Conservation (phyloP, 805 yeast species). For the Candida rishiriensis region DNA sequence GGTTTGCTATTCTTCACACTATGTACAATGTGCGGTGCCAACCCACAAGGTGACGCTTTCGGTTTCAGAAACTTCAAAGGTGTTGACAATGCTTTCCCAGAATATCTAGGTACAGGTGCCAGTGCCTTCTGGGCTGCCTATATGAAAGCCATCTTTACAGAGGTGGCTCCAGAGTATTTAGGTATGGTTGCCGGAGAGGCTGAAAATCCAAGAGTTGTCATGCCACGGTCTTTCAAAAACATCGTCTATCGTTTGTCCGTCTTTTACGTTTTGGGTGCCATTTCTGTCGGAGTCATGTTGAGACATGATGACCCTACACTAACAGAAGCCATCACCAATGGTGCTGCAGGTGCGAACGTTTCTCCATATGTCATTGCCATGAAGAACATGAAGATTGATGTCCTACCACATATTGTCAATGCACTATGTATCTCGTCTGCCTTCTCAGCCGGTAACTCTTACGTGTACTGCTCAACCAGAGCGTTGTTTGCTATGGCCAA, state of each 20-base stretch:
- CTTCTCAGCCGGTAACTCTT: constrained; percentile 78
- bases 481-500: constrained; percentile 61
- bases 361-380: constrained; percentile 82
- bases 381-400: constrained; percentile 55
- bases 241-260: constrained; percentile 40
- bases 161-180: constrained; percentile 42
- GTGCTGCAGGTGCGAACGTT: constrained; percentile 67
- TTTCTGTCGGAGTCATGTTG: constrained; percentile 36
- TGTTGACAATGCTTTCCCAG: constrained; percentile 40
- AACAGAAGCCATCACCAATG: constrained; percentile 44
- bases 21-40: constrained; percentile 80
- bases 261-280: constrained; percentile 42
- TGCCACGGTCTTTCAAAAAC: constrained; percentile 38
- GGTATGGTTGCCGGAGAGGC: constrained; percentile 43
- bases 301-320: constrained; percentile 33
- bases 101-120: constrained; percentile 46
- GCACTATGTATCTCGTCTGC: constrained; percentile 69
- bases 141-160: constrained; percentile 35
- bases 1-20: constrained; percentile 72
- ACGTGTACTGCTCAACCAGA: constrained; percentile 63
- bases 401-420: constrained; percentile 70
- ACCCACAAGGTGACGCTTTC: constrained; percentile 50
- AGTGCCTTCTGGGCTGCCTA: constrained; percentile 56
- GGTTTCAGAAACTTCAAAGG: constrained; percentile 19
- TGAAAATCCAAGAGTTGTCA: constrained; percentile 36